Conservation (phyloP, 2,329 filamentous ascomycete genomes). For the Penicillium italicum region DNA sequence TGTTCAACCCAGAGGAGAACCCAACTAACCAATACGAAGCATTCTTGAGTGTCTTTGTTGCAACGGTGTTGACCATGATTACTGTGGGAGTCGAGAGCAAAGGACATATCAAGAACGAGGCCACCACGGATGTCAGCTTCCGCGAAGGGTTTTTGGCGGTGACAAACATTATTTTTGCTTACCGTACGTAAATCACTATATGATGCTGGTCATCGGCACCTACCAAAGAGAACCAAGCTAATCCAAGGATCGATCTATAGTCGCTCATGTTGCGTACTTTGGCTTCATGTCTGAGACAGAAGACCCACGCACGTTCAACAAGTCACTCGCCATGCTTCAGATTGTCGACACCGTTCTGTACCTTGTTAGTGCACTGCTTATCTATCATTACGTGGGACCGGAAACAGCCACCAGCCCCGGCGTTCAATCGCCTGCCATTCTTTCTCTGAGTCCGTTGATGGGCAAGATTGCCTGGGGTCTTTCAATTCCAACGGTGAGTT, state of each 20-base stretch:
- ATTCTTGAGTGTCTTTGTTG: constrained; percentile 60
- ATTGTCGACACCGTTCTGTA: constrained; percentile 60
- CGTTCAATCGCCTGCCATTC: constrained; percentile 63
- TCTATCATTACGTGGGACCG: constrained; percentile 63
- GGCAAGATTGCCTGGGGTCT: constrained; percentile 65
- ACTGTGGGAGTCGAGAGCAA: constrained; percentile 56
- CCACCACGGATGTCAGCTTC: constrained; percentile 44
- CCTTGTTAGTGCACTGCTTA: constrained; percentile 61
- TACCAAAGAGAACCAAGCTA: not conserved
- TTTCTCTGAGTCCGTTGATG: constrained; percentile 55
- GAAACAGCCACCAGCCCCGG: constrained; percentile 19
- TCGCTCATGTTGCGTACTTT: constrained; percentile 64
- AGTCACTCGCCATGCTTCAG: constrained; percentile 62
- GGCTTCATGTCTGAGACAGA: constrained; percentile 63
- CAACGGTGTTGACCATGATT: constrained; percentile 64
- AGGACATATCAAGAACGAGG: constrained; percentile 34
- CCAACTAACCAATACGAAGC: constrained; percentile 34
- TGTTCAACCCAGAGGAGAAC: not conserved
- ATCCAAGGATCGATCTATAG: constrained; percentile 8
- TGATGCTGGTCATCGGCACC: not conserved
- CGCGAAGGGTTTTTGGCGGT: constrained; percentile 57
- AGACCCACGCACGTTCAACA: constrained; percentile 57
- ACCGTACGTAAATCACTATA: constrained; percentile 40
- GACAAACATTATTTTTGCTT: constrained; percentile 68
- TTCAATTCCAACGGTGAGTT: constrained; percentile 57